Evolutionary conservation across 1,139 yeast genomes (phyloP), one percentile per base, ranked within the genome.

Genomic region (Diutina ranongensis): DNA sequence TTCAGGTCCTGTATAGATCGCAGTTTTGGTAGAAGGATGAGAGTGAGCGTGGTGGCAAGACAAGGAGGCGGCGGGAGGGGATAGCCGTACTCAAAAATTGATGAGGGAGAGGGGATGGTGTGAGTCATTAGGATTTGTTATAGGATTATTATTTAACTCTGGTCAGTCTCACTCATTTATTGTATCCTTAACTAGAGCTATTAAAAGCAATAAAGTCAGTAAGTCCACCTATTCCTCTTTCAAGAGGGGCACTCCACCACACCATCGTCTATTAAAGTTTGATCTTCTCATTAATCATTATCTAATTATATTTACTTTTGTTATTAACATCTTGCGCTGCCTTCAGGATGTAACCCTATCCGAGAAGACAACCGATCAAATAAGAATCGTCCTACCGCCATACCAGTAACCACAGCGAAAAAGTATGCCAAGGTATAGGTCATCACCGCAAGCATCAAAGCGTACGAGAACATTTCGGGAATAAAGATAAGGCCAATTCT

Each of bases 361-460:
- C 62, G 64, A 41, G 62, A 63, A 22, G 74, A 59, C 45, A 78
- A 56, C 58, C 83, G 74, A 54, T 80, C 82, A 60, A 80, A 80
- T 54, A 74, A 68, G 46, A 82, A 77, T 55, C 83, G 83, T 25
- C 87, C 86, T 46, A 80, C 61, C 2, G 87, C 73, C 47, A 82
- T 64, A 7, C 94, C 94, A 20, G 78, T 54, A 18, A 81, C 76
- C 28, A 82, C 80, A 1, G 84, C 89, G 61, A 83, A 83, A 60
- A 83, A 80, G 55, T 83, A 83, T 1, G 76, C 61, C 48, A 81
- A 55, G 9, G 81, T 73, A 57, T 67, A 82, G 32, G 83, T 68
- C 94, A 83, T 83, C 10, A 83, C 83, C 13, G 80, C 88, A 65
- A 83, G 71, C 94, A 83, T 83, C 54, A 83, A 62, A 36, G 80